Percentiles rank a stretch among this genome's conserved stretches.
phyloP scores from a whole-genome alignment of 2,329 filamentous ascomycete species.

The Fusarium mexicanum region DNA sequence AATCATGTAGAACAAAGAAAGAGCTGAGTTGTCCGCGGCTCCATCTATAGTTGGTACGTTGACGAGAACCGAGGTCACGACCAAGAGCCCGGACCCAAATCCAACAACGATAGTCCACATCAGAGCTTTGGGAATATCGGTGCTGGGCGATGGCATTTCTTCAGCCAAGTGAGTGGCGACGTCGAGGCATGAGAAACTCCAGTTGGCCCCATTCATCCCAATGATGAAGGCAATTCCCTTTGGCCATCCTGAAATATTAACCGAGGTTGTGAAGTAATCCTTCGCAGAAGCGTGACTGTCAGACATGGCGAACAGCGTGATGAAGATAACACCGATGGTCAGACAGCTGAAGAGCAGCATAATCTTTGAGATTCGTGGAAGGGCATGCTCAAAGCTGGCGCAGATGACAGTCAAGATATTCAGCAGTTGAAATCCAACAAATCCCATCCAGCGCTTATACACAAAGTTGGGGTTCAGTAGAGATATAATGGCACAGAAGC shows the following conservation, averaged over 20 bases:
- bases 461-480: background rate
- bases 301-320: background rate
- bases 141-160: background rate
- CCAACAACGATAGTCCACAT: conserved; percentile 4
- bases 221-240: conserved; percentile 4
- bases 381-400: background rate
- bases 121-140: background rate
- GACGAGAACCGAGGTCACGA: background rate
- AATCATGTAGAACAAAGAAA: conserved; percentile 1
- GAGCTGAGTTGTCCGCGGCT: background rate
- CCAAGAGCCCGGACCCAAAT: background rate
- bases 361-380: background rate
- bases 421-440: conserved; percentile 1
- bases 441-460: conserved; percentile 1
- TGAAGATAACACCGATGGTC: background rate
- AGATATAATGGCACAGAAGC: background rate
- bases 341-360: background rate
- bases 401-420: background rate
- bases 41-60: background rate
- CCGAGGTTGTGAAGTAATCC: background rate
- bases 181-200: conserved; percentile 3
- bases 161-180: conserved; percentile 6
- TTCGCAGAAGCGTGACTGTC: background rate
- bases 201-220: background rate
- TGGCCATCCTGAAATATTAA: conserved; percentile 5